Evolutionary conservation across 2,329 filamentous ascomycete species (phyloP), one percentile per base, ranked within the genome.

Genomic region (Colletotrichum godetiae): DNA sequence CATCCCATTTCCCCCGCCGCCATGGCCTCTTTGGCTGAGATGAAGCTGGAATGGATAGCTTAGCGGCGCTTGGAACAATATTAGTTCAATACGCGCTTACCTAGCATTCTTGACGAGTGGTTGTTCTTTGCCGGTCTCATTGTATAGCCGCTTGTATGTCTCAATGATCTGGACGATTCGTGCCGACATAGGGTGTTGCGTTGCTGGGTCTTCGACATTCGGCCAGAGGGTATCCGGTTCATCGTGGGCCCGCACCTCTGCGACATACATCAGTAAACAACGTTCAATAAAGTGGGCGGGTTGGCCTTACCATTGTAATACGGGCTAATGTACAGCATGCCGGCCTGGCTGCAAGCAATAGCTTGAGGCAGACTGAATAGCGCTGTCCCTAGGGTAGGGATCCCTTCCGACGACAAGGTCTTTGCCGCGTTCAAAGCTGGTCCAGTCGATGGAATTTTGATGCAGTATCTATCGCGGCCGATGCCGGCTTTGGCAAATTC

Each of bases 391-490:
- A 88, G 80, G 0, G 86, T 88, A 2, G 81, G 79, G 59, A 88
- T 87, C 4, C 86, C 85, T 72, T 87, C 85, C 1, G 77, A 74
- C 4, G 80, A 80, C 37, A 88, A 80, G 15, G 82, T 79, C 60
- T 82, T 84, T 33, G 83, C 84, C 0, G 85, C 86, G 65, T 84
- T 86, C 31, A 88, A 77, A 11, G 84, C 86, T 0, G 86, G 82
- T 0, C 86, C 86, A 0, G 86, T 88, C 31, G 82, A 83, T 11
- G 86, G 86, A 29, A 88, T 88, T 78, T 88, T 88, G 81, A 88
- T 87, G 75, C 84, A 86, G 76, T 84, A 87, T 12, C 84, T 81
- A 69, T 87, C 85, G 22, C 84, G 81, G 4, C 81, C 75, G 57
- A 88, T 85, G 1, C 86, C 85, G 2, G 81, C 83, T 5, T 79